Conservation (phyloP, 169 alveolate genomes). For the Prorocentrum cordatum region DNA sequence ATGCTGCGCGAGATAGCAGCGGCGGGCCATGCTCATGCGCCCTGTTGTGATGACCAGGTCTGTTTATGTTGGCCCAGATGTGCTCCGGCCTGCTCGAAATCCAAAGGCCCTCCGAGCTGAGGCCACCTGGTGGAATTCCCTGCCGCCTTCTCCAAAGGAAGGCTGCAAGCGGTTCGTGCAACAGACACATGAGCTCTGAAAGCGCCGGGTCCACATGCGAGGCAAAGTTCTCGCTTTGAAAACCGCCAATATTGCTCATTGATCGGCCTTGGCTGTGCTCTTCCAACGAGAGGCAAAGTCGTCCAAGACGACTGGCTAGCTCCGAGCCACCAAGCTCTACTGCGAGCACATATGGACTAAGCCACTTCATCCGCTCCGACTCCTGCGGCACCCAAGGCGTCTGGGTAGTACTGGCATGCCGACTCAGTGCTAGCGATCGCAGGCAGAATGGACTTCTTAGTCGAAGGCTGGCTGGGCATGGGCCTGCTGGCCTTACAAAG, state of each 20-base stretch:
- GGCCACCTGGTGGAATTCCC: not conserved
- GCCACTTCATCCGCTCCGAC: too few relatives aligned
- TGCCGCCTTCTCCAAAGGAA: not conserved
- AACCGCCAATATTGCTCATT: conserved; percentile 33
- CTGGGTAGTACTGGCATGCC: too few relatives aligned
- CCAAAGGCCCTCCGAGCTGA: not conserved
- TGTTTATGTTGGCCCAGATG: conserved; percentile 35
- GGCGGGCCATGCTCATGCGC: conserved; percentile 50
- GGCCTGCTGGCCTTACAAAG: too few relatives aligned
- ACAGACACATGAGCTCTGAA: not conserved
- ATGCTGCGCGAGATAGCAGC: conserved; percentile 14
- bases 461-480: too few relatives aligned
- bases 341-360: too few relatives aligned
- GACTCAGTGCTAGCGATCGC: too few relatives aligned
- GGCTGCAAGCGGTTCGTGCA: not conserved
- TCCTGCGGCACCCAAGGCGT: too few relatives aligned
- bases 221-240: not conserved
- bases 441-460: too few relatives aligned
- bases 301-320: too few relatives aligned
- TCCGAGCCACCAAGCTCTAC: too few relatives aligned
- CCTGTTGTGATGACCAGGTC: conserved; percentile 7
- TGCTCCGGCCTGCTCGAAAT: conserved; percentile 5
- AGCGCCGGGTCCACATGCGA: not conserved
- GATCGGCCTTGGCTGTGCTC: not conserved
- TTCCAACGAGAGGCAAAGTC: not conserved